Evolutionary conservation across 2,329 filamentous ascomycete species (phyloP), one percentile per base, ranked within the genome.

Genomic region (Aspergillus viridinutans): DNA sequence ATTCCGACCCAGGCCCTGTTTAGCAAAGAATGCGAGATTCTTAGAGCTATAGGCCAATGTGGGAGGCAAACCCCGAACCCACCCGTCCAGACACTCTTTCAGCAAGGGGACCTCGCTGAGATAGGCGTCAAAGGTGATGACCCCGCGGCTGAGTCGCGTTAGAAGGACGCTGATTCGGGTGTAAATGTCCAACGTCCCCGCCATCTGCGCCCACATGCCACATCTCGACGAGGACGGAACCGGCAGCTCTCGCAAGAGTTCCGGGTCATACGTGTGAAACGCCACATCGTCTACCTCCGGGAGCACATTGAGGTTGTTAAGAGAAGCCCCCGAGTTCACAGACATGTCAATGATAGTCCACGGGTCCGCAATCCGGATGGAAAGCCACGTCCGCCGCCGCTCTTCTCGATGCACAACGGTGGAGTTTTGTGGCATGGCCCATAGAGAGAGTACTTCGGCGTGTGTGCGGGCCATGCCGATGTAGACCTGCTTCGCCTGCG

Each of bases 131-230:
- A 66, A 64, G 0, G 49, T n/a, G n/a, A 66, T 59, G 25, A 49
- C 38, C 0, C 55, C 53, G 32, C 55, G 57, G 14, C 64, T 66
- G 17, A 65, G 48, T 17, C 54, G 59, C 23, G 57, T 56, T 6
- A 65, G 49, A 0, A 64, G 45, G 4, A 51, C 53, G 35, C 56
- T 65, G 2, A 63, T 60, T 25, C 55, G 59, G 29, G 63, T 60
- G 32, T 60, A 65, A 4, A 64, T 62, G 3, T 57, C 52, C 8
- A 65, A 55, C 6, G 60, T 61, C 25, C 50, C 54, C 5, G 61
- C 61, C 62, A 65, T 65, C 14, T 61, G 57, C 20, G 62, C 61
- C 62, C 62, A 64, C 64, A 66, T 63, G 23, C 62, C 59, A 49
- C 51, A 61, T n/a, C 57, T 48, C 5, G 40, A 56, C n/a, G 53